These are phyloP conservation scores for Takashimella tepidaria DNA, from an alignment of 1,284 basidiomycete genomes.

Conservation along the genomic window DNA sequence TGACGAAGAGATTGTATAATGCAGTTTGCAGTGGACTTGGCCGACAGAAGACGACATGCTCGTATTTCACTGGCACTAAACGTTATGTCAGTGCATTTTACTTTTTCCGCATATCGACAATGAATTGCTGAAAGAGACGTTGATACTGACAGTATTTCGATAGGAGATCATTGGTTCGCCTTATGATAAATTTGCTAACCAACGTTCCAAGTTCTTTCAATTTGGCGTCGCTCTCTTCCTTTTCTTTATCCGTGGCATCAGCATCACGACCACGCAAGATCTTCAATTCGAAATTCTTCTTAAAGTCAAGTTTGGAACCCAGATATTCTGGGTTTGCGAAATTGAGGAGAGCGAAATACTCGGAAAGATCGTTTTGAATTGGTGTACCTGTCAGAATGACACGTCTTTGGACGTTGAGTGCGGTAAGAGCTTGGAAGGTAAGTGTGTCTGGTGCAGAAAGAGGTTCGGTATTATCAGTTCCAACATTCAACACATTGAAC, in stretches of 20 bases:
- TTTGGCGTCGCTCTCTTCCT: slow-evolving; percentile 81
- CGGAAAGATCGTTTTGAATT: slow-evolving; percentile 92
- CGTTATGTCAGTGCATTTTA: not conserved
- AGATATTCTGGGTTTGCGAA: slow-evolving; percentile 97
- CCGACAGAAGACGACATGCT: slow-evolving; percentile 96
- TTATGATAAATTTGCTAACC: slow-evolving; percentile 95
- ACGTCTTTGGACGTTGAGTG: slow-evolving; percentile 83
- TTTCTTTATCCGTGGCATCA: slow-evolving; percentile 75
- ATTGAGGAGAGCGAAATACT: slow-evolving; percentile 93
- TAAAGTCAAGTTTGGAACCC: slow-evolving; percentile 85
- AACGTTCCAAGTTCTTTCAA: slow-evolving; percentile 85
- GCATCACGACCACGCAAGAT: slow-evolving; percentile 93
- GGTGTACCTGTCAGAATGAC: slow-evolving; percentile 97
- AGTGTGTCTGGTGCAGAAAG: slow-evolving; percentile 59
- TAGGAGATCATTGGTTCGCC: slow-evolving; percentile 91
- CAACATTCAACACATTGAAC: not conserved
- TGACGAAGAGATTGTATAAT: slow-evolving; percentile 88
- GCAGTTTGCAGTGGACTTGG: slow-evolving; percentile 83
- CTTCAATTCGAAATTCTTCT: slow-evolving; percentile 91
- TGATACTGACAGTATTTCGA: slow-evolving; percentile 83
- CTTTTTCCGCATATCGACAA: not conserved
- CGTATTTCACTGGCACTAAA: slow-evolving; percentile 95
- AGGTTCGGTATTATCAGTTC: not conserved
- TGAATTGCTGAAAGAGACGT: not conserved
- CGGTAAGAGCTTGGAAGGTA: slow-evolving; percentile 82